These are phyloP conservation scores for Quercus aquifolioides DNA, from an alignment of 306 rosid species.

Conservation along the genomic window DNA sequence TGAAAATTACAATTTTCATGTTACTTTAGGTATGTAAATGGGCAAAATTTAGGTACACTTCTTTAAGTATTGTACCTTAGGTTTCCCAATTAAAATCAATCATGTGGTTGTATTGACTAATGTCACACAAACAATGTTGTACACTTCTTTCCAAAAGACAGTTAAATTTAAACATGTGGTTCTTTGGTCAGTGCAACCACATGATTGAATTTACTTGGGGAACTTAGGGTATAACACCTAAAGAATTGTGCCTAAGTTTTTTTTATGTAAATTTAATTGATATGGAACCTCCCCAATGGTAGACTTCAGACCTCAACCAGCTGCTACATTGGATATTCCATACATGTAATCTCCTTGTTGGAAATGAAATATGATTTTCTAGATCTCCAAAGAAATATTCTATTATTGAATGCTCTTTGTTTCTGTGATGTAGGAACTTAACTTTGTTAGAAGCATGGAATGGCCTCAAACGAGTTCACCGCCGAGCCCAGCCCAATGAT, in stretches of 20 bases:
- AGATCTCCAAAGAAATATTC: not conserved
- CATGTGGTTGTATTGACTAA: too few species aligned
- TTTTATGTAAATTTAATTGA: not conserved
- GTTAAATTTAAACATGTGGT: too few species aligned
- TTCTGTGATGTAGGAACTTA: slow-evolving; percentile 49
- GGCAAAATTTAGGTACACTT: not conserved
- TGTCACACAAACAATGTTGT: too few species aligned
- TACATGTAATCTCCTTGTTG: too few species aligned
- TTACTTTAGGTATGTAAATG: not conserved
- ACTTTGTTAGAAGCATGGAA: slow-evolving; percentile 80
- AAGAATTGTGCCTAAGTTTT: too few species aligned
- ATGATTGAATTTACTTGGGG: too few species aligned
- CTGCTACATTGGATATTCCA: not conserved
- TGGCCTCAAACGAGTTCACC: slow-evolving; percentile 71
- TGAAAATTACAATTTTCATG: slow-evolving; percentile 18
- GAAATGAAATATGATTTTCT: not conserved
- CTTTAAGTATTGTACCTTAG: too few species aligned
- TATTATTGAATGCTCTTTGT: slow-evolving; percentile 8
- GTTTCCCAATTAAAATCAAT: too few species aligned
- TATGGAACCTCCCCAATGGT: not conserved
- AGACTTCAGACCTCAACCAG: not conserved
- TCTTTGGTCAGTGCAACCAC: too few species aligned
- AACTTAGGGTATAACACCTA: too few species aligned
- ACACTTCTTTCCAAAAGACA: too few species aligned
- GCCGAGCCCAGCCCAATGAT: slow-evolving; percentile 92